Evolutionary conservation across 129 eudicot genomes (phyloP), one percentile per base, ranked within the genome.

Genomic region (Lonicera japonica): DNA sequence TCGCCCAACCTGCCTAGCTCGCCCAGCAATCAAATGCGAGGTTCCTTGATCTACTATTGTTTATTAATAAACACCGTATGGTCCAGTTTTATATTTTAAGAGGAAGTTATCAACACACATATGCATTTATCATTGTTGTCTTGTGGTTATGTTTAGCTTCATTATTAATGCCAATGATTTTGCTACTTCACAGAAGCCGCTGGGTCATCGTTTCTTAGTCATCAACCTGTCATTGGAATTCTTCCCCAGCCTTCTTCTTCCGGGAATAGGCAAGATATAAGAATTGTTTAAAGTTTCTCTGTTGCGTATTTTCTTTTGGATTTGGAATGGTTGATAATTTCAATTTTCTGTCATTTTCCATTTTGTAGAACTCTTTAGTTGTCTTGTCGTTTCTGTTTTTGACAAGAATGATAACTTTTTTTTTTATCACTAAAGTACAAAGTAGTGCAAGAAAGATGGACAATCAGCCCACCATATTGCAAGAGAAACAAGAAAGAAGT

Each of bases 171-270:
- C 11, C 40, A 52, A 21, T 57, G 25, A 48, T 46, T n/a, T 36
- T 21, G 61, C 40, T 68, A 70, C 78, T 81, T 67, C n/a, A 61
- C 96, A 94, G 96, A 83, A 74, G 83, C 86, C 29, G 75, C 83
- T 69, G 87, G 75, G 11, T 71, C 80, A 25, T 72, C 89, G 43
- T 25, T 72, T 70, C 78, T 79, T 54, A 66, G 76, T 76, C 78
- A 70, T 56, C 86, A 73, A 63, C 80, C 89, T n/a, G 41, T 94
- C 40, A 95, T 85, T 50, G 99, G 99, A 83, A 76, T 94, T 77
- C 87, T 94, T 79, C 87, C 92, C 58, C 96, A 94, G 63, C 99
- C 99, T 52, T 67, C 68, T 74, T 78, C 90, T 57, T 73, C 75
- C 10, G 96, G 87, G 63, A 85, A 85, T 73, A 88, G 99, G 99